Percentiles rank a stretch among this genome's conserved stretches.
Evolutionary conservation across 805 yeast species (phyloP).

Genomic region (Schizosaccharomyces lindneri): DNA sequence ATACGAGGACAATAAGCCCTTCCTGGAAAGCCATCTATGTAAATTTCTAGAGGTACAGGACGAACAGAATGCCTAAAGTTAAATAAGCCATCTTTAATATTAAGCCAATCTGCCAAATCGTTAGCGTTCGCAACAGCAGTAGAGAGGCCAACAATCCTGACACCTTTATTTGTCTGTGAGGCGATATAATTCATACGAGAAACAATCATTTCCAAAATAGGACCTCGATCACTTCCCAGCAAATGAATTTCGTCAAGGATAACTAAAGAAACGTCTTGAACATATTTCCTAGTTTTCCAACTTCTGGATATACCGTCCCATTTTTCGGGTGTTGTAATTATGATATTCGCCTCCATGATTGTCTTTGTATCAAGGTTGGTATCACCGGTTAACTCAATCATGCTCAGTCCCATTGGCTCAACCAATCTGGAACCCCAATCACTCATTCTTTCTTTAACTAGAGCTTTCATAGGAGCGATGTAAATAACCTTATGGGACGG

Average conservation of each 20-base stretch:
- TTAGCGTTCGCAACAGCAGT: slow-evolving; percentile 71
- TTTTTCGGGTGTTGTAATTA: slow-evolving; percentile 67
- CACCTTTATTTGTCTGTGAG: slow-evolving; percentile 31
- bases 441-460: slow-evolving; percentile 60
- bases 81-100: slow-evolving; percentile 44
- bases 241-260: slow-evolving; percentile 73
- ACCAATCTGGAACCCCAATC: slow-evolving; percentile 44
- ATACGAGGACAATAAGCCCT: slow-evolving; percentile 56
- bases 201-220: slow-evolving; percentile 72
- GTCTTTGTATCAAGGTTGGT: slow-evolving; percentile 47
- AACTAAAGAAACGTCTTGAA: slow-evolving; percentile 46
- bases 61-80: slow-evolving; percentile 64
- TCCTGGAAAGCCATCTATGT: slow-evolving; percentile 67
- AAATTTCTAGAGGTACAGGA: slow-evolving; percentile 70
- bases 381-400: slow-evolving; percentile 67
- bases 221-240: slow-evolving; percentile 67
- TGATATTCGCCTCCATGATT: slow-evolving; percentile 43
- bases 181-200: slow-evolving; percentile 58
- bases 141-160: slow-evolving; percentile 51
- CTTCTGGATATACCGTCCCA: slow-evolving; percentile 72
- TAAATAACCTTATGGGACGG: slow-evolving; percentile 45
- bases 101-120: slow-evolving; percentile 70
- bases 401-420: slow-evolving; percentile 20
- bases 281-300: slow-evolving; percentile 59
- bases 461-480: slow-evolving; percentile 76